Evolutionary conservation across 2,329 filamentous ascomycete genomes (phyloP).

Genomic region (Pseudonectria foliicola): DNA sequence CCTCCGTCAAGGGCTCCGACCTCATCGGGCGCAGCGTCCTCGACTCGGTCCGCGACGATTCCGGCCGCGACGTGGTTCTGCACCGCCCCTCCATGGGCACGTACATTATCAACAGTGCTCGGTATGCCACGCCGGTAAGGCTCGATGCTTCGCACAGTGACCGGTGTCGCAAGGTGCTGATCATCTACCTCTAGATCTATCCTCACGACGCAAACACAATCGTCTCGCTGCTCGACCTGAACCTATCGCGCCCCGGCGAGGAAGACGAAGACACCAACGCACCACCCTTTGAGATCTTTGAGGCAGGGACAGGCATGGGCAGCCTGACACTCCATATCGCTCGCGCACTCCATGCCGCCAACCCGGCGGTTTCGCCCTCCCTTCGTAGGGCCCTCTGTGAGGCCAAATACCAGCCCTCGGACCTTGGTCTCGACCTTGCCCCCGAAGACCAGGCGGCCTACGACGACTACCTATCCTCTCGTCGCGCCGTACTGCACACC

Average conservation of each 20-base stretch:
- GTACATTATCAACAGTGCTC: slow-evolving; percentile 60
- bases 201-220: slow-evolving; percentile 69
- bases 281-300: slow-evolving; percentile 64
- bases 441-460: slow-evolving; percentile 27
- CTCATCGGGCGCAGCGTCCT: slow-evolving; percentile 58
- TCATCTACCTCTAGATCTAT: slow-evolving; percentile 39
- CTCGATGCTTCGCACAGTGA: neutral
- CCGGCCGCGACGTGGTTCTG: slow-evolving; percentile 44
- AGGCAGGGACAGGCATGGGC: slow-evolving; percentile 81
- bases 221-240: slow-evolving; percentile 68
- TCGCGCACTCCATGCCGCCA: slow-evolving; percentile 68
- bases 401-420: slow-evolving; percentile 14
- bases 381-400: slow-evolving; percentile 28
- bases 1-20: slow-evolving; percentile 41
- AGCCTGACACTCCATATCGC: slow-evolving; percentile 69
- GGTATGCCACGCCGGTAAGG: slow-evolving; percentile 61
- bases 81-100: slow-evolving; percentile 63
- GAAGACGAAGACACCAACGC: slow-evolving; percentile 27
- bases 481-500: slow-evolving; percentile 67
- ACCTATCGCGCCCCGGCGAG: slow-evolving; percentile 41
- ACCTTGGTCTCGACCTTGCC: slow-evolving; percentile 20
- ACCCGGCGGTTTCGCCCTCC: slow-evolving; percentile 42
- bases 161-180: neutral
- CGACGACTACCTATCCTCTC: slow-evolving; percentile 39
- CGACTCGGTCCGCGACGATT: slow-evolving; percentile 50